Conservation (phyloP, 2,329 filamentous ascomycete genomes). For the Pyrenophora tritici-repentis region DNA sequence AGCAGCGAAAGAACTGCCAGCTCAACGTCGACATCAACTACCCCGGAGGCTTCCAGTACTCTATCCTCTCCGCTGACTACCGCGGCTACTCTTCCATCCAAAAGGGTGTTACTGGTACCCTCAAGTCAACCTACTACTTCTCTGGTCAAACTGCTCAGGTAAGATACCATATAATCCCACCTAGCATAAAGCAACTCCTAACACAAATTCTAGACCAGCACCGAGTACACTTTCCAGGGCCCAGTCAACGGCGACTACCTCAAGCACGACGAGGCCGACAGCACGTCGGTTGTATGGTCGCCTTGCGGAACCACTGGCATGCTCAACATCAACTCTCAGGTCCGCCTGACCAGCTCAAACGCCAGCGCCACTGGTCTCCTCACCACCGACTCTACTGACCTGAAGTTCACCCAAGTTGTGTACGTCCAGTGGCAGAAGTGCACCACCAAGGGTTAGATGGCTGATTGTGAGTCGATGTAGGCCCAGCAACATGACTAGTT, state of each 20-base stretch:
- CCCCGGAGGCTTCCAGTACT: slow-evolving; percentile 60
- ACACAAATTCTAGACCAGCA: slow-evolving; percentile 36
- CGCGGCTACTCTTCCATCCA: slow-evolving; percentile 57
- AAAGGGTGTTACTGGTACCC: slow-evolving; percentile 53
- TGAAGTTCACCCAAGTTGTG: slow-evolving; percentile 53
- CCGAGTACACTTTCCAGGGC: slow-evolving; percentile 49
- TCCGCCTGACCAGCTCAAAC: slow-evolving; percentile 47
- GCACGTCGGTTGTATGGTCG: slow-evolving; percentile 57
- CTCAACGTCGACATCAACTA: slow-evolving; percentile 59
- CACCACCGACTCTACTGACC: slow-evolving; percentile 57
- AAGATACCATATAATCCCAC: slow-evolving; percentile 4
- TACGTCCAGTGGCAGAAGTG: slow-evolving; percentile 54
- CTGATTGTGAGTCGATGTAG: slow-evolving; percentile 16
- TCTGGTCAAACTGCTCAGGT: slow-evolving; percentile 53
- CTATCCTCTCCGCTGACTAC: slow-evolving; percentile 58
- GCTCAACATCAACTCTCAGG: slow-evolving; percentile 61
- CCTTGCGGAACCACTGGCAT: slow-evolving; percentile 56
- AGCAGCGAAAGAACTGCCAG: slow-evolving; percentile 60
- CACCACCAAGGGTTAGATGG: slow-evolving; percentile 20
- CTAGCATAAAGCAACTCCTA: neutral
- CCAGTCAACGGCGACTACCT: slow-evolving; percentile 47
- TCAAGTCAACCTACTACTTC: slow-evolving; percentile 62
- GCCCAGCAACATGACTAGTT: slow-evolving; percentile 11
- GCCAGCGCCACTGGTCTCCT: slow-evolving; percentile 47
- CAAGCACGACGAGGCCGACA: slow-evolving; percentile 50